phyloP scores from a whole-genome alignment of 257 asterid species.

The Primulina eburnea region DNA sequence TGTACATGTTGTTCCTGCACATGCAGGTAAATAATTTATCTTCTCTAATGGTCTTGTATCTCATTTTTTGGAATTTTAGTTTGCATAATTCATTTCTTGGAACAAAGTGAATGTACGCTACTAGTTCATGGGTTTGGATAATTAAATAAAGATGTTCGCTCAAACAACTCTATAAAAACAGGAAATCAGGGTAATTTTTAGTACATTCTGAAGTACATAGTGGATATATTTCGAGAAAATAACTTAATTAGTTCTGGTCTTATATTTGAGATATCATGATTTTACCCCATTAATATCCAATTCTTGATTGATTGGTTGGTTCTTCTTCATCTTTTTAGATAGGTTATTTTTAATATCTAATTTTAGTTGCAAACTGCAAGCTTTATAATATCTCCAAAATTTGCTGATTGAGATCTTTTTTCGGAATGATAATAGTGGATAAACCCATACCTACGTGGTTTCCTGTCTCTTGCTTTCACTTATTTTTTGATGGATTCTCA shows the following conservation, averaged over 20 bases:
- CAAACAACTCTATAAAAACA: too few relatives aligned
- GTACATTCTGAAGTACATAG: background rate
- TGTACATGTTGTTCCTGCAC: conserved; percentile 76
- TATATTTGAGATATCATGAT: background rate
- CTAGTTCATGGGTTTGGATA: background rate
- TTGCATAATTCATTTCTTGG: too few relatives aligned
- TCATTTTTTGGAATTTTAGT: too few relatives aligned
- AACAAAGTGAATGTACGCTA: background rate
- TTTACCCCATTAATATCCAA: background rate
- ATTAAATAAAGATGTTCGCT: background rate
- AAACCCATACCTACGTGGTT: background rate
- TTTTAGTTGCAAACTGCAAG: background rate
- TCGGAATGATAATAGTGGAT: background rate
- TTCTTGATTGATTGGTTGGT: background rate
- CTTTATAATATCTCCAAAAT: background rate
- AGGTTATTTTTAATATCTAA: too few relatives aligned
- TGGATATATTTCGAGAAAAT: background rate
- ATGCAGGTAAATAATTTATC: conserved; percentile 62
- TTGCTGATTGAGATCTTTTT: background rate
- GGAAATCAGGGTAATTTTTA: background rate
- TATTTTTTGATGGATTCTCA: background rate
- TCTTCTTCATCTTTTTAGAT: conserved; percentile 1
- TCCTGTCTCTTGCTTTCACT: background rate
- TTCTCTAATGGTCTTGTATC: background rate
- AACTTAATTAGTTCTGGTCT: background rate